phyloP scores from a whole-genome alignment of 352 stramenopile genomes.

The Globisporangium alternatum region DNA sequence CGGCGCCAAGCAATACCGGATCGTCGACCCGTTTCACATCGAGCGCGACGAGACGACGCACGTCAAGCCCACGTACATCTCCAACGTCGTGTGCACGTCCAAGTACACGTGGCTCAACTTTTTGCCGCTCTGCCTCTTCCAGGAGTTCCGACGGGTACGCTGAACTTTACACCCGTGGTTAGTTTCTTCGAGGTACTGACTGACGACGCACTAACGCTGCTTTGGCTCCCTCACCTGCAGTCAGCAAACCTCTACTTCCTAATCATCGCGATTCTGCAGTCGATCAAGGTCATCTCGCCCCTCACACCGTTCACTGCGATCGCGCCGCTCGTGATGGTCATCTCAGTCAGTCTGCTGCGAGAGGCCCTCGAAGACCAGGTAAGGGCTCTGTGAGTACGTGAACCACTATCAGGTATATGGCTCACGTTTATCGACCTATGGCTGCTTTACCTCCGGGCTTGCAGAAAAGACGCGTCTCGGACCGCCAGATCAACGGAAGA shows the following conservation, averaged over 20 bases:
- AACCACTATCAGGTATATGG: background rate
- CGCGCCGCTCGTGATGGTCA: constrained; percentile 76
- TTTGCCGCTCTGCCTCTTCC: constrained; percentile 58
- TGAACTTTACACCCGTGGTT: constrained; percentile 16
- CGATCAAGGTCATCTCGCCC: constrained; percentile 63
- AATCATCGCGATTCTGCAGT: constrained; percentile 67
- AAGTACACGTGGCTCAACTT: constrained; percentile 90
- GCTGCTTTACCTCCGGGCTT: background rate
- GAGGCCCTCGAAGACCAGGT: constrained; percentile 82
- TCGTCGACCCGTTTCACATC: constrained; percentile 65
- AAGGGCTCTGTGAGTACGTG: constrained; percentile 20
- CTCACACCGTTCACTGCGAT: constrained; percentile 65
- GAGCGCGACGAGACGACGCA: constrained; percentile 51
- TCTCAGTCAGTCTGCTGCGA: constrained; percentile 71
- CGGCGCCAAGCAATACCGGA: constrained; percentile 34
- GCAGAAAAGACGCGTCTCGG: constrained; percentile 49
- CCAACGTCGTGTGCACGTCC: constrained; percentile 84
- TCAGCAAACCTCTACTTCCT: constrained; percentile 81
- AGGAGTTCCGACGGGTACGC: constrained; percentile 83
- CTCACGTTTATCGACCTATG: background rate
- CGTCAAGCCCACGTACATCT: constrained; percentile 50
- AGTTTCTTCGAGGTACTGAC: constrained; percentile 29
- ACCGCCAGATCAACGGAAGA: constrained; percentile 63
- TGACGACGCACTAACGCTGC: background rate
- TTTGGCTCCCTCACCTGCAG: constrained; percentile 25